Base-by-base conservation (phyloP, 345 rosid genomes). In the Dipteronia dyeriana region DNA sequence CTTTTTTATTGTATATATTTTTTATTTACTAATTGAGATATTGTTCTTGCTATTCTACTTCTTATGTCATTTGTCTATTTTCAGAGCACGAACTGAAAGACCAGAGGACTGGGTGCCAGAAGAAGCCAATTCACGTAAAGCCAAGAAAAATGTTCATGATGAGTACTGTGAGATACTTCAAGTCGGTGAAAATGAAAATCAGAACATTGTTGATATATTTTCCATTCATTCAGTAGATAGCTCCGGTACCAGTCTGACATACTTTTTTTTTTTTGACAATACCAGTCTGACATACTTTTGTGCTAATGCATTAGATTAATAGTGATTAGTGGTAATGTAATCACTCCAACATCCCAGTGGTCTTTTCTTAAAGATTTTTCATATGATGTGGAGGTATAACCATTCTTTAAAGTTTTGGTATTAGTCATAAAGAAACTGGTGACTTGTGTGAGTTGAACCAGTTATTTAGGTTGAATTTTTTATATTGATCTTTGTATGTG, bases 51-150 rank as follows among this genome's bases (percentile, higher is more conserved):
- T 75, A 23, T 56, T 66, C 51, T 74, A 31, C 72, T 73, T 77
- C 61, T 78, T 63, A 59, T 79, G 31, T 80, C 65, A 43, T 73
- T 77, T 78, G 34, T 75, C 38, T 75, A 66, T 75, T 54, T 54
- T 38, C 77, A 95, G 99, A 76, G 73, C 82, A 62, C 89, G 97
- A 85, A 83, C 84, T 31, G 88, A 91, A 79, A 91, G 99, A 86
- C 99, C 98, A 67, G 91, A 89, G 82, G 99, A 91, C 41, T 95
- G 97, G 99, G 97, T 91, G 76, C 99, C 99, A 43, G 92, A 85
- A 79, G 97, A 93, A 85, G 68, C 63, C 71, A 74, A 79, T 80
- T 68, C 86, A 82, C 71, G 62, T 19, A 78, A 77, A 68, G 72
- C 79, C 56, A 76, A 76, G 53, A 71, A 74, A 76, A 81, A 70